Base-by-base conservation (phyloP, 768 basidiomycete species). In the Rubroboletus satanas region DNA sequence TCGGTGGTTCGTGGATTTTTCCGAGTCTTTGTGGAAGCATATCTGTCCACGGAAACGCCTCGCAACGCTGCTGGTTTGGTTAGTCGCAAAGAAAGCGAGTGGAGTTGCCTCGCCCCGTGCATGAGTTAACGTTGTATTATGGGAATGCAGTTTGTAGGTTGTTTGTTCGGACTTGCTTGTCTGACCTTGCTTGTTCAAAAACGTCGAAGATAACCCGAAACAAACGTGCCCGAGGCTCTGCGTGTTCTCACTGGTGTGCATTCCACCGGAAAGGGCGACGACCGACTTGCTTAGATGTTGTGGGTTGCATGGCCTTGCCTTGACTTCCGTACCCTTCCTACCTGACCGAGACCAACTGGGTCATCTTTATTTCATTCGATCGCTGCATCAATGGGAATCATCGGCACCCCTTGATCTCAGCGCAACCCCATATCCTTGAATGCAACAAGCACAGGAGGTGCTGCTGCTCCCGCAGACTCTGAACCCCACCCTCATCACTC, bases 401-500 rank as follows among this genome's bases (percentile, higher is more conserved):
- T 56, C 21, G 21, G 21, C 21, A 21, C 21, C 51, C 35, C 54
- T 57, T 49, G 33, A 50, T 46, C 18, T 38, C 36, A 49, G 45
- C 49, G 11, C 37, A 57, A 28, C 55, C 23, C 37, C 48, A 65
- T 66, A 59, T 58, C 66, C 36, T 56, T 53, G 51, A 60, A 63
- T 38, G 28, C 56, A 43, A 60, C 55, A 18, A 54, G 36, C 54
- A 67, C 65, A 0, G 52, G 55, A 23, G 52, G 48, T 28, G 38
- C 23, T 15, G 18, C n/a, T 29, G 18, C 55, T 53, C 31, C 52
- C 7, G 21, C 52, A 18, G 58, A 58, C n/a, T 39, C 49, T 18
- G 52, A 61, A 38, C 44, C 52, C 29, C 28, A 73, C 43, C 71
- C 77, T 11, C 65, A 72, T 61, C 77, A 79, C 54, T 73, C 74